Base-by-base conservation (phyloP, 2,329 filamentous ascomycete species). In the Cryphonectria parasitica region DNA sequence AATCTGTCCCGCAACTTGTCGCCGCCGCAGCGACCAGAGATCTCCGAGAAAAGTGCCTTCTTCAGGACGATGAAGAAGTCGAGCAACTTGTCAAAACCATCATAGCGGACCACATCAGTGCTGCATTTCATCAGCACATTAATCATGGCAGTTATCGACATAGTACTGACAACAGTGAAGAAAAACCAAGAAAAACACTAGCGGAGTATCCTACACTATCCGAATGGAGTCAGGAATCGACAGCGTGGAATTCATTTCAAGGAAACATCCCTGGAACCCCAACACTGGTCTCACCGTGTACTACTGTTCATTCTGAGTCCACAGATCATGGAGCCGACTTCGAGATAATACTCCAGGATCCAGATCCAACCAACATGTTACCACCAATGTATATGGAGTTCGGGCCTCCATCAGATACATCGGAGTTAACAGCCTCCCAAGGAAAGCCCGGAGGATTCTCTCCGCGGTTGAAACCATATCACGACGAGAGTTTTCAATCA, bases 41-140 rank as follows among this genome's bases (percentile, higher is more conserved):
- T n/a, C 65, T 67, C 54, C 25, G n/a, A 25, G n/a, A 61, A 25
- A 22, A 60, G 6, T n/a, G 2, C n/a, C 10, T 45, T 19, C 19
- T 67, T 41, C 15, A 11, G 36, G 5, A 45, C 1, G n/a, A 25
- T 25, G 10, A 6, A 5, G 11, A 10, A 45, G 56, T 10, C 19
- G 19, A 62, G 3, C 43, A 62, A 28, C 17, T 13, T 2, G 34
- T 54, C 39, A 68, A 25, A 15, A 5, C n/a, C 11, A 31, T 68
- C 17, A 39, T 68, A 10, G 8, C 39, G 17, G 6, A 10, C 11
- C 36, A 58, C 22, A 58, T 68, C 28, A 36, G 19, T 6, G 43
- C 66, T 52, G 66, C 66, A 17, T 63, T 68, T 49, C 1, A 54
- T 6, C 19, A 63, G 28, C 62, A 68, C 49, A 49, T 39, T 19